These are phyloP conservation scores for Mucor lusitanicus DNA, from an alignment of 371 early-diverging fungal genomes.

Conservation along the genomic window DNA sequence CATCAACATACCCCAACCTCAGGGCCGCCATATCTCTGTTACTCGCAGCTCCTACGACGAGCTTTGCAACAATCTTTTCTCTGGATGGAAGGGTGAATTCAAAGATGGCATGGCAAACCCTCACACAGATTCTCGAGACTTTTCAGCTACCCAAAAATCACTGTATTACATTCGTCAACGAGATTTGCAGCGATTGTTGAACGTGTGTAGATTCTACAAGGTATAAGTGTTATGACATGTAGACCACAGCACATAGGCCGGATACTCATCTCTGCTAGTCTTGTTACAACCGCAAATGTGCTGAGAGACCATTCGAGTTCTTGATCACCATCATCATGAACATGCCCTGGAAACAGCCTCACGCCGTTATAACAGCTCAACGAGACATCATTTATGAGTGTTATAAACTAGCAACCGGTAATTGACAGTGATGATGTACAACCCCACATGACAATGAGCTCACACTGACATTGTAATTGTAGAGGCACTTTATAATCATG, in stretches of 20 bases:
- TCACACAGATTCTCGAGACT: background rate
- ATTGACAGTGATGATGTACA: background rate
- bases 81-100: constrained; percentile 11
- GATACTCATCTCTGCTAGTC: background rate
- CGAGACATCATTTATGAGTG: constrained; percentile 27
- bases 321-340: constrained; percentile 16
- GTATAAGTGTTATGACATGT: background rate
- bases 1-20: background rate
- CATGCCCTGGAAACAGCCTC: constrained; percentile 24
- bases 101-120: constrained; percentile 8
- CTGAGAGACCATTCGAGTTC: constrained; percentile 24
- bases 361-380: constrained; percentile 15
- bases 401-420: constrained; percentile 26
- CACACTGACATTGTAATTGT: background rate
- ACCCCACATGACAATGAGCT: background rate
- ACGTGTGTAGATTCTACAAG: constrained; percentile 23
- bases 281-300: constrained; percentile 22
- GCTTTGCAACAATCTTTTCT: constrained; percentile 8
- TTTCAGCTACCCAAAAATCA: background rate
- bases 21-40: constrained; percentile 12
- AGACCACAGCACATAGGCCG: background rate
- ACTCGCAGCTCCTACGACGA: constrained; percentile 13
- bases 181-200: constrained; percentile 14
- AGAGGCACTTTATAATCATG: constrained; percentile 3
- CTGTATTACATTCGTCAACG: constrained; percentile 19